Conservation (phyloP, 1,284 basidiomycete species). For the Stereum hirsutum region DNA sequence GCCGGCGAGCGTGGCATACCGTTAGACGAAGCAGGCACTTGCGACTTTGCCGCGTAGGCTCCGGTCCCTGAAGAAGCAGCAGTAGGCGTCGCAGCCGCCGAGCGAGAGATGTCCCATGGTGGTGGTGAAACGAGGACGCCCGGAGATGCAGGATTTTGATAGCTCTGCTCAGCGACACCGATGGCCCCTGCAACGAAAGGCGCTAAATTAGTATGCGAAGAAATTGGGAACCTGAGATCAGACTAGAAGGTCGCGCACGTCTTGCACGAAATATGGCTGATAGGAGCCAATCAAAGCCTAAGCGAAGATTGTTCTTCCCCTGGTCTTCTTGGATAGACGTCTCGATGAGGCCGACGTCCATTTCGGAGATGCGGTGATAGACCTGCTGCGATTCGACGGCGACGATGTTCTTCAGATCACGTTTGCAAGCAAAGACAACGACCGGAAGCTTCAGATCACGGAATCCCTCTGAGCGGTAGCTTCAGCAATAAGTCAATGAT, state of each 20-base stretch:
- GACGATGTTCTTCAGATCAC: slow-evolving; percentile 49
- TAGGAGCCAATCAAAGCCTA: slow-evolving; percentile 58
- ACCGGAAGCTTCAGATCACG: slow-evolving; percentile 43
- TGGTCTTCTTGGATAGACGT: slow-evolving; percentile 39
- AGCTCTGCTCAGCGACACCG: slow-evolving; percentile 28
- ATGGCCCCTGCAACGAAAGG: slow-evolving; percentile 18
- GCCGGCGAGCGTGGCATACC: slow-evolving; percentile 11
- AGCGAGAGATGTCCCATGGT: slow-evolving; percentile 43
- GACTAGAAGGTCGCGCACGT: slow-evolving; percentile 28
- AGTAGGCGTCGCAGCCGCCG: slow-evolving; percentile 40
- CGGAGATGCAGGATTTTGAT: slow-evolving; percentile 66
- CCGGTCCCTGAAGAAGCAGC: slow-evolving; percentile 29
- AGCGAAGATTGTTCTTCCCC: slow-evolving; percentile 54
- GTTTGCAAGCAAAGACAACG: slow-evolving; percentile 71
- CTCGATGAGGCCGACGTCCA: slow-evolving; percentile 64
- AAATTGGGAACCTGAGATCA: slow-evolving; percentile 7
- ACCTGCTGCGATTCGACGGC: slow-evolving; percentile 48
- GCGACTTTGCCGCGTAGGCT: slow-evolving; percentile 18
- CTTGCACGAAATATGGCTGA: slow-evolving; percentile 46
- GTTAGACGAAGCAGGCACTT: slow-evolving; percentile 15
- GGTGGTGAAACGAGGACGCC: slow-evolving; percentile 40
- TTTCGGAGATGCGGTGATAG: slow-evolving; percentile 33
- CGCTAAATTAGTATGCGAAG: slow-evolving; percentile 5
- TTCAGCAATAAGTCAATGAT: slow-evolving; percentile 9
- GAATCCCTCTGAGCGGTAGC: slow-evolving; percentile 37